Percentiles rank a stretch among this genome's conserved stretches.
phyloP scores from a whole-genome alignment of 305 asterid genomes.

The Rubia occidens region DNA sequence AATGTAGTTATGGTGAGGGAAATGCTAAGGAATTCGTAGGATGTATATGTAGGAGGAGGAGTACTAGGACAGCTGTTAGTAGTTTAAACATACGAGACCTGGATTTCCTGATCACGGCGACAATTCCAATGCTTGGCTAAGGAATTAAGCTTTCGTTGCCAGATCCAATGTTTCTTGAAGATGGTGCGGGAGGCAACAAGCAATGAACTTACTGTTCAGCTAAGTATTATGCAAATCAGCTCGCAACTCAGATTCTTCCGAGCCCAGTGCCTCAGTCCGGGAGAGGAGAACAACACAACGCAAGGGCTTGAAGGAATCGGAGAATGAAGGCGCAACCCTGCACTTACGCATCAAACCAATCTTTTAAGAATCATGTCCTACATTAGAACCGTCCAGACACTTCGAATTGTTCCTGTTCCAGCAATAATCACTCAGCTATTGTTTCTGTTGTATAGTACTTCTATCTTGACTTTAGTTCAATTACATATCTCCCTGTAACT shows the following conservation, averaged over 20 bases:
- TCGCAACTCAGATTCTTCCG: too few relatives aligned
- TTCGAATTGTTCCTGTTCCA: too few relatives aligned
- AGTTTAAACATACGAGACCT: not conserved
- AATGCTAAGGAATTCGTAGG: not conserved
- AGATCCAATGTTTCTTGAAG: conserved; percentile 15
- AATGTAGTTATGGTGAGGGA: not conserved
- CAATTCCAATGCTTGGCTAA: too few relatives aligned
- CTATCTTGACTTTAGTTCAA: not conserved
- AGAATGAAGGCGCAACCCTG: too few relatives aligned
- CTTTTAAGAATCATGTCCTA: too few relatives aligned
- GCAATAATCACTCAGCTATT: too few relatives aligned
- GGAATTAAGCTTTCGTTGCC: not conserved
- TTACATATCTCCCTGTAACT: not conserved
- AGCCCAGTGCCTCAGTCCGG: too few relatives aligned
- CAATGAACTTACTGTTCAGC: not conserved
- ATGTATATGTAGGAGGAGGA: not conserved
- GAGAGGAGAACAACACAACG: too few relatives aligned
- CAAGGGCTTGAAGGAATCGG: too few relatives aligned
- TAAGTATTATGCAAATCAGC: too few relatives aligned
- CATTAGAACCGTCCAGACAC: too few relatives aligned
- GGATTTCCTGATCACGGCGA: not conserved
- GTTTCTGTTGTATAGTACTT: not conserved
- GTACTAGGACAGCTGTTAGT: not conserved
- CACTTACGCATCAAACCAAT: too few relatives aligned
- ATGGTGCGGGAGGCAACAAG: not conserved